These are phyloP conservation scores for Allantophomopsis lycopodina DNA, from an alignment of 2,329 filamentous ascomycete species.

Conservation along the genomic window DNA sequence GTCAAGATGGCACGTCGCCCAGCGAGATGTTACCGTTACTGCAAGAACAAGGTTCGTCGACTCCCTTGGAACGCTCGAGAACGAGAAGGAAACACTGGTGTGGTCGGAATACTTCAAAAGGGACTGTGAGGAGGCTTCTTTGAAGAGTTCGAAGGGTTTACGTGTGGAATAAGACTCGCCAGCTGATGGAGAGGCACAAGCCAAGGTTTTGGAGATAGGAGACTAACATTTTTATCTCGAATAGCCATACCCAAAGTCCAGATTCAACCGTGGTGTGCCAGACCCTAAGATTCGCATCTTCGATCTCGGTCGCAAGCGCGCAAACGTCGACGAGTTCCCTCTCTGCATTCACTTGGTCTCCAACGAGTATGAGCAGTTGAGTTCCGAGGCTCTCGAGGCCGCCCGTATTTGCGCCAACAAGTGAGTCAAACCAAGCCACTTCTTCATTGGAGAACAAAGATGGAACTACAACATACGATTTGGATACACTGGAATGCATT, in stretches of 20 bases:
- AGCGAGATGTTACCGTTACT: constrained; percentile 99
- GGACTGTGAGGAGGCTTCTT: background rate
- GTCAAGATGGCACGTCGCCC: constrained; percentile 98
- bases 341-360: constrained; percentile 98
- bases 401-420: constrained; percentile 99
- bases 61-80: constrained; percentile 1
- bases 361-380: constrained; percentile 99
- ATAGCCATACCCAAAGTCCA: constrained; percentile 96
- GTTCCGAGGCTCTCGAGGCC: constrained; percentile 97
- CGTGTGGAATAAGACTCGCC: too few species aligned
- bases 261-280: constrained; percentile 99
- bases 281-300: constrained; percentile 88
- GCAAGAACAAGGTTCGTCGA: constrained; percentile 96
- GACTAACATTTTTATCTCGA: constrained; percentile 8
- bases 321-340: constrained; percentile 98
- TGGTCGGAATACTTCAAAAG: constrained; percentile 1
- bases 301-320: constrained; percentile 97
- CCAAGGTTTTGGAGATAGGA: constrained; percentile 1
- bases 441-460: too few species aligned
- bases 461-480: too few species aligned
- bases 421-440: constrained; percentile 26
- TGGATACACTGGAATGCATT: too few species aligned
- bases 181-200: background rate
- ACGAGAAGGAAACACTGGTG: background rate
- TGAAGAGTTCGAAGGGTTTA: too few species aligned